Base-by-base conservation (phyloP, 176 grass and related monocot species). In the Cocos nucifera region DNA sequence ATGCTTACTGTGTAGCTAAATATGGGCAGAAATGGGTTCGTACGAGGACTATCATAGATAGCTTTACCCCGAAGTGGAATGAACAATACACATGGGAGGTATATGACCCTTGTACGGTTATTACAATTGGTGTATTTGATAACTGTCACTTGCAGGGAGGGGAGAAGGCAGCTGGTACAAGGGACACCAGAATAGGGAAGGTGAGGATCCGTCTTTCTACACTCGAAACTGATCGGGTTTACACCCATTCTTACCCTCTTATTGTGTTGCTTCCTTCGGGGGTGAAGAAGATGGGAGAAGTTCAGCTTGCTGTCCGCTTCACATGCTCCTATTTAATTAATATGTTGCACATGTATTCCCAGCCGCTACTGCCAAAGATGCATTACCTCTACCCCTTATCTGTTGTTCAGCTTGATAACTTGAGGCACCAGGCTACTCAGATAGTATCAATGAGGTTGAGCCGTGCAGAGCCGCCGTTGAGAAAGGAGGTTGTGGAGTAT, bases 31-130 rank as follows among this genome's bases (percentile, higher is more conserved):
- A 87, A 75, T 87, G 84, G 84, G 75, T 87, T 7, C 62, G 84
- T 12, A 82, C 84, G 69, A 82, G 84, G 78, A 87, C 84, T 58
- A 82, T 87, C 32, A 87, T 82, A 4, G 79, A 87, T 17, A 82
- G 79, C 67, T 79, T 81, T 55, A 76, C 30, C 64, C 84, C 84
- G 26, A 87, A 79, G 58, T 87, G 84, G 84, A 87, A 87, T 68
- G 84, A 87, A 17, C 84, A 87, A 55, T 87, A 87, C 58, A 87
- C 84, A 1, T 87, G 84, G 84, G 84, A 87, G 57, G 79, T 87
- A 20, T 78, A 75, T 58, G 84, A 87, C 56, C 84, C 84, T 54
- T 82, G 84, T 51, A 87, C 84, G 44, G 84, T 82, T 26, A 76
- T 87, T 57, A 87, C 84, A 15, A 76, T 87, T 51, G 84, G 84